Evolutionary conservation across 2,329 filamentous ascomycete genomes (phyloP).

Genomic region (Fusarium lyarnte): DNA sequence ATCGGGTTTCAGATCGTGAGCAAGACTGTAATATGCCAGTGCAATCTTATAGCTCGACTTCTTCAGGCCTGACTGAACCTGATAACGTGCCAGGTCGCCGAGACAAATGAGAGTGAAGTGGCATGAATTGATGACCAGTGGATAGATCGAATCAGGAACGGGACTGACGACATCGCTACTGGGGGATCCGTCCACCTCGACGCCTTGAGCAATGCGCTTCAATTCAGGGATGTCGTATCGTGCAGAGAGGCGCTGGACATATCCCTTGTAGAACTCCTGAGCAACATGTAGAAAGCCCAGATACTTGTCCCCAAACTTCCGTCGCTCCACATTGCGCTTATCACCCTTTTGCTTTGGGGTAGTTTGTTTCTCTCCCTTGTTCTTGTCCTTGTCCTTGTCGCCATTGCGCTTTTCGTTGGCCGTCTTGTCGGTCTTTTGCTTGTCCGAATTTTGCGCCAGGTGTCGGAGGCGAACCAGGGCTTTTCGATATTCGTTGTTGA

Average conservation of each 20-base stretch:
- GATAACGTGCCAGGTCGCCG: conserved; percentile 90
- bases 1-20: conserved; percentile 78
- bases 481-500: conserved; percentile 82
- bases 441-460: conserved; percentile 65
- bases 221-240: conserved; percentile 65
- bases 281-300: conserved; percentile 86
- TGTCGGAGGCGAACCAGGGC: conserved; percentile 66
- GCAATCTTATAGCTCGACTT: conserved; percentile 81
- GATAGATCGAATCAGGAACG: conserved; percentile 60
- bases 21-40: conserved; percentile 85
- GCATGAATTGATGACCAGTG: conserved; percentile 76
- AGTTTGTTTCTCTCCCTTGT: conserved; percentile 39
- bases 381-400: conserved; percentile 40
- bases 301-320: conserved; percentile 85
- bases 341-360: conserved; percentile 38
- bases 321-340: conserved; percentile 63
- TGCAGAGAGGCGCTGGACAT: conserved; percentile 78
- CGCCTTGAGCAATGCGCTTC: conserved; percentile 53
- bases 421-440: conserved; percentile 47
- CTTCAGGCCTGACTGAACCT: conserved; percentile 76
- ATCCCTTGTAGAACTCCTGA: conserved; percentile 88
- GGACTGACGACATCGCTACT: conserved; percentile 53
- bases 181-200: conserved; percentile 49
- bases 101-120: conserved; percentile 86
- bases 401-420: conserved; percentile 38